Evolutionary conservation across 331 rosid species (phyloP).

Genomic region (Stylosanthes scabra): DNA sequence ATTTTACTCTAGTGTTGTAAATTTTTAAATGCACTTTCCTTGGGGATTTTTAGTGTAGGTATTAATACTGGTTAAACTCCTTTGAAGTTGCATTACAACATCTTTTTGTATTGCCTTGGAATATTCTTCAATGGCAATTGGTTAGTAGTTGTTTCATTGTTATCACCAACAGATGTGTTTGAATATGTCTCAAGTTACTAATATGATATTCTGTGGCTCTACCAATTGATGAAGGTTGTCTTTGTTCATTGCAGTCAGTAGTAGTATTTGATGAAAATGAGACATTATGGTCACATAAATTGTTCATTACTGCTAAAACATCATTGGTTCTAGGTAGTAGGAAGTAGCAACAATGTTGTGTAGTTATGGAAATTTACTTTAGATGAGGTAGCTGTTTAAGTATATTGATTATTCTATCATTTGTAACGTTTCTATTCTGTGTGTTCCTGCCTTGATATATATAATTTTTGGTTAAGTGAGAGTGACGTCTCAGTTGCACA

Average conservation of each 20-base stretch:
- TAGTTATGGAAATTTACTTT: no score
- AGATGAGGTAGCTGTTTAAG: background rate
- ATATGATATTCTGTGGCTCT: background rate
- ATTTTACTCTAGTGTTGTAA: constrained; percentile 41
- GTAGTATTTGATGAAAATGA: background rate
- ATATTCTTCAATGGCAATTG: no score
- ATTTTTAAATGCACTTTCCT: constrained; percentile 33
- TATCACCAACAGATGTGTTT: no score
- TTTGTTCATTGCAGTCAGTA: background rate
- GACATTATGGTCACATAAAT: no score
- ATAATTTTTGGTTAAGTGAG: no score
- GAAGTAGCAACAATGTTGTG: no score
- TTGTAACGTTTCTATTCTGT: no score
- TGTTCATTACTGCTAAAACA: no score
- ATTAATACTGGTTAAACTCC: background rate
- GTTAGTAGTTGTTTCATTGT: no score
- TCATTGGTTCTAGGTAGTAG: no score
- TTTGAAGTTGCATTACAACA: constrained; percentile 9
- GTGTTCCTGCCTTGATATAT: background rate
- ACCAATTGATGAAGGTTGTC: background rate
- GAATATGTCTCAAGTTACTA: no score
- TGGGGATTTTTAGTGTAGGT: constrained; percentile 1
- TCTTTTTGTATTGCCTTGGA: constrained; percentile 25
- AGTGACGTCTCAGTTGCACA: background rate
- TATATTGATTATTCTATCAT: no score